Evolutionary conservation across 805 yeast species (phyloP), one percentile per base, ranked within the genome.

Genomic region (Saccharomycopsis selenospora): DNA sequence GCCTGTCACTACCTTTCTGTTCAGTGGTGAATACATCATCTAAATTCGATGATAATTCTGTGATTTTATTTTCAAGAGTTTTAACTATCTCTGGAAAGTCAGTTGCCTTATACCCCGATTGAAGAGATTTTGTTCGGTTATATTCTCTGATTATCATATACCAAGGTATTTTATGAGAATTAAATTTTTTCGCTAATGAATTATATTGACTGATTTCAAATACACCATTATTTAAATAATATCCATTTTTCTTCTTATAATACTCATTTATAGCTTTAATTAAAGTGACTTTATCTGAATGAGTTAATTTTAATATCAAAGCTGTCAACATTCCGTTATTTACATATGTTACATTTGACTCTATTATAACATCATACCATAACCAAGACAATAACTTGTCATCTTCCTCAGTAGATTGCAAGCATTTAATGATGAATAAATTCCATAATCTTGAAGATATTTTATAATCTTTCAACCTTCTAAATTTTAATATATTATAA

Each of bases 391-490:
- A 26, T 14, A 30, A 23, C 14, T 29, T 43, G 46, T 23, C 30
- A 23, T 29, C 28, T 4, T 17, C 36, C 36, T 24, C 25, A 17
- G 26, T 7, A 14, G 14, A 43, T 13, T 33, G 25, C 11, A 50
- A 20, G 7, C 36, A 25, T 41, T 41, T 36, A 4, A 36, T 38
- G 6, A 50, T 38, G 11, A 47, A 27, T 10, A 47, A 41, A 22
- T 47, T 50, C 47, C 50, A 50, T 26, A 50, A 20, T 28, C 50
- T 40, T 10, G 51, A 8, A 7, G 48, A 26, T 14, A 50, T 30
- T 23, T 28, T 29, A 28, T 44, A 36, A n/a, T 33, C 36, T 4
- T 26, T 20, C 7, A 17, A 18, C 17, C 33, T 40, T 13, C 42
- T 36, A 10, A 22, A 10, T 33, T 40, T 27, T 18, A 48, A 4